Evolutionary conservation across 768 basidiomycete species (phyloP), one percentile per base, ranked within the genome.

Genomic region (Russula brevipes): DNA sequence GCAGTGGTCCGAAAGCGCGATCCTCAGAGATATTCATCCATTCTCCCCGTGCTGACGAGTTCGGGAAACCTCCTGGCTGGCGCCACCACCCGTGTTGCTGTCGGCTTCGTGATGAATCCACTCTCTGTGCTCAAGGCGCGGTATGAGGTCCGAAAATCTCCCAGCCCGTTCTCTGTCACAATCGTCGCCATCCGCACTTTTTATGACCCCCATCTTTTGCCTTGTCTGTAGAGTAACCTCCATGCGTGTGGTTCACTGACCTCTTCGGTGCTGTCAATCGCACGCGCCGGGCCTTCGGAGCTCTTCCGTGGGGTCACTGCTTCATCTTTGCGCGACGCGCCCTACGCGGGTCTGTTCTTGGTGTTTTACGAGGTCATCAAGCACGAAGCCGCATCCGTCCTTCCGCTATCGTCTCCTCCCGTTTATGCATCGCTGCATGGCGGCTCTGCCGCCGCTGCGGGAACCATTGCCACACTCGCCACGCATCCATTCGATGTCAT

Each of bases 401-500:
- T 82, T 33, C 69, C 77, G 24, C 68, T 80, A 1, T 73, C 75
- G 4, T 80, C 81, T 33, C 71, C 76, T 35, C 75, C 75, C 24
- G 74, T 82, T 54, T 78, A 85, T 14, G 75, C 83, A 4, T 69
- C 77, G 5, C 76, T 88, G 49, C 88, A 91, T 71, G 78, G 80
- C 35, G 70, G 83, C 41, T 82, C 88, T 45, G 94, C 88, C 9
- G 91, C 91, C 0, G 79, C 85, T 0, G 94, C 94, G 9, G 91
- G 94, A 2, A 86, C 85, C 2, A 78, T 94, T 57, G 93, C 93
- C 1, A 96, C 94, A 0, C 74, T 94, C 58, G 80, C 80, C 2
- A 98, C 95, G 2, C 92, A 94, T 69, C 95, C 95, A 2, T 96
- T 96, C 68, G 94, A 98, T 72, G 92, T 94, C 47, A 81, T 97